Evolutionary conservation across 176 grass and related monocot genomes (phyloP).

Genomic region (Musa schizocarpa): DNA sequence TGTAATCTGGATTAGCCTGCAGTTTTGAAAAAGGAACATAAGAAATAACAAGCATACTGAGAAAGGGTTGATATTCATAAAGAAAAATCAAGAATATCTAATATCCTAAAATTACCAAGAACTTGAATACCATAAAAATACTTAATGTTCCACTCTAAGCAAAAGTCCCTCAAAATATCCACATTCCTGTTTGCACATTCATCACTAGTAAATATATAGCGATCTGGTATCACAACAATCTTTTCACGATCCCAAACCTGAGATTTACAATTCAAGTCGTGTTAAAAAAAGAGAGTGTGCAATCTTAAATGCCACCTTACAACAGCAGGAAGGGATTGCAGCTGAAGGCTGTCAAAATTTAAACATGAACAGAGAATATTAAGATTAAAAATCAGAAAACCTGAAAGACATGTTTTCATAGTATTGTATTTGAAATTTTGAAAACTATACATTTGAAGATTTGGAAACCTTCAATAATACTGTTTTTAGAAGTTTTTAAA

Average conservation of each 20-base stretch:
- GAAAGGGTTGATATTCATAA: background rate
- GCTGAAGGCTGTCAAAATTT: too few species aligned
- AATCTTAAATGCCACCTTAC: too few species aligned
- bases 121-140: constrained; percentile 96
- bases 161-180: constrained; percentile 81
- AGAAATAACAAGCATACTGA: background rate
- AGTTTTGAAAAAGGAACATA: constrained; percentile 13
- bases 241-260: constrained; percentile 90
- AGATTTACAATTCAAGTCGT: background rate
- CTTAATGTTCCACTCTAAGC: constrained; percentile 72
- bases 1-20: constrained; percentile 95
- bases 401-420: too few species aligned
- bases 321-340: too few species aligned
- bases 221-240: constrained; percentile 88
- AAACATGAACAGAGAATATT: too few species aligned
- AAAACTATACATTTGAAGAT: too few species aligned
- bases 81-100: background rate
- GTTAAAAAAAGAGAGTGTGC: background rate
- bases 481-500: too few species aligned
- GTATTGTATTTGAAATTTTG: too few species aligned
- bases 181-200: constrained; percentile 89
- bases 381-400: too few species aligned
- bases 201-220: constrained; percentile 89
- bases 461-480: too few species aligned
- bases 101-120: constrained; percentile 66